Evolutionary conservation across 2,329 filamentous ascomycete genomes (phyloP).

Genomic region (Aspergillus amoenus): DNA sequence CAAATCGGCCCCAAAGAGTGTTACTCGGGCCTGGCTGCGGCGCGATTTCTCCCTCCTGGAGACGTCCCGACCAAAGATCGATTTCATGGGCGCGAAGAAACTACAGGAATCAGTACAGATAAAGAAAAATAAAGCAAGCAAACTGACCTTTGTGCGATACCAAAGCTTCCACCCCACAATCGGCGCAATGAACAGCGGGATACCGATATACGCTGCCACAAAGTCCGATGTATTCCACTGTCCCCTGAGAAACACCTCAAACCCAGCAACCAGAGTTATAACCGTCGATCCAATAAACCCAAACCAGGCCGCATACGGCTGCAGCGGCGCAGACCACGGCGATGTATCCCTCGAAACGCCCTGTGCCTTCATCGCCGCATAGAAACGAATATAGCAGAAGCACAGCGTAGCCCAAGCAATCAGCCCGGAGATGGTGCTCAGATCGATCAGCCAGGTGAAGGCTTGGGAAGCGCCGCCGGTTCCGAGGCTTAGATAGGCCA

Average conservation of each 20-base stretch:
- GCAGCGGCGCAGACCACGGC: background rate
- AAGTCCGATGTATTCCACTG: background rate
- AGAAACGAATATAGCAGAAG: slow-evolving; percentile 54
- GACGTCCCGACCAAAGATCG: background rate
- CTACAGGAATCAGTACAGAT: background rate
- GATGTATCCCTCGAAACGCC: slow-evolving; percentile 23
- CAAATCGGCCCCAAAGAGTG: background rate
- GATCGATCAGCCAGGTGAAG: slow-evolving; percentile 33
- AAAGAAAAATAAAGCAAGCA: background rate
- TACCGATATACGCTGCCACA: background rate
- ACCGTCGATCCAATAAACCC: background rate
- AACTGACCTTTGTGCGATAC: background rate
- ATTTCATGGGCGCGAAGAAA: background rate
- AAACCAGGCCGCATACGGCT: background rate
- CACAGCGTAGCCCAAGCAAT: slow-evolving; percentile 49
- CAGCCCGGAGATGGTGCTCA: slow-evolving; percentile 48
- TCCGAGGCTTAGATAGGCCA: background rate
- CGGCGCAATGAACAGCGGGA: background rate
- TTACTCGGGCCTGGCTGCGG: background rate
- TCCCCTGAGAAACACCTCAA: background rate
- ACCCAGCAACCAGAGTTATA: background rate
- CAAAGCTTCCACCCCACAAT: background rate
- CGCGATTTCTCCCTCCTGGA: background rate
- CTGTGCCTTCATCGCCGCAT: slow-evolving; percentile 45
- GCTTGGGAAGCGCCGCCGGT: background rate